Evolutionary conservation across 2,329 filamentous ascomycete genomes (phyloP).

Genomic region (Arthrobotrys iridis): DNA sequence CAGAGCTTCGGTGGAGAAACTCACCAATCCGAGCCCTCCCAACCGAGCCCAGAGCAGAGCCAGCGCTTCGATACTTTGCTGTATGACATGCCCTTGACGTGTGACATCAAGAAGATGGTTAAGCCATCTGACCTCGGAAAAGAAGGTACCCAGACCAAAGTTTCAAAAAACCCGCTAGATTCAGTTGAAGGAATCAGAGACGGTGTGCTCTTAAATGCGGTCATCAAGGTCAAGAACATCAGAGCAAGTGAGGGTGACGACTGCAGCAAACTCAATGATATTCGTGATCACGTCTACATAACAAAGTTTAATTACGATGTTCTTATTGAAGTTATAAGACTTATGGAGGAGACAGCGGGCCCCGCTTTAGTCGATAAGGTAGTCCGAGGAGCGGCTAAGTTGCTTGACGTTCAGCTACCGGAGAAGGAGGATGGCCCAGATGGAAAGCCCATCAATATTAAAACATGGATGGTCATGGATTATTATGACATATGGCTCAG

Average conservation of each 20-base stretch:
- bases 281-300: neutral
- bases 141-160: neutral
- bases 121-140: neutral
- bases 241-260: neutral
- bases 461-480: too few relatives aligned
- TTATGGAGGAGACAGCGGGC: neutral
- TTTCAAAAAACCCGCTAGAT: neutral
- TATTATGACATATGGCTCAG: too few relatives aligned
- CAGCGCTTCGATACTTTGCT: neutral
- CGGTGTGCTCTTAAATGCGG: neutral
- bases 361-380: neutral
- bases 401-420: neutral
- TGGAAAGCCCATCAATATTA: too few relatives aligned
- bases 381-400: neutral
- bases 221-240: neutral
- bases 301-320: slow-evolving; percentile 3
- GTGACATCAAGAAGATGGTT: neutral
- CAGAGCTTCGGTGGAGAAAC: too few relatives aligned
- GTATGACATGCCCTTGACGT: neutral
- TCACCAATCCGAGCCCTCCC: too few relatives aligned
- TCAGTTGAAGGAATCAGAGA: neutral
- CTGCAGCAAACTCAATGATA: neutral
- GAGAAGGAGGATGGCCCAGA: too few relatives aligned
- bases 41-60: too few relatives aligned
- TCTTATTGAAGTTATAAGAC: neutral